These are phyloP conservation scores for Aspergillus sp. DNA, from an alignment of 2,329 filamentous ascomycete species.

Conservation along the genomic window DNA sequence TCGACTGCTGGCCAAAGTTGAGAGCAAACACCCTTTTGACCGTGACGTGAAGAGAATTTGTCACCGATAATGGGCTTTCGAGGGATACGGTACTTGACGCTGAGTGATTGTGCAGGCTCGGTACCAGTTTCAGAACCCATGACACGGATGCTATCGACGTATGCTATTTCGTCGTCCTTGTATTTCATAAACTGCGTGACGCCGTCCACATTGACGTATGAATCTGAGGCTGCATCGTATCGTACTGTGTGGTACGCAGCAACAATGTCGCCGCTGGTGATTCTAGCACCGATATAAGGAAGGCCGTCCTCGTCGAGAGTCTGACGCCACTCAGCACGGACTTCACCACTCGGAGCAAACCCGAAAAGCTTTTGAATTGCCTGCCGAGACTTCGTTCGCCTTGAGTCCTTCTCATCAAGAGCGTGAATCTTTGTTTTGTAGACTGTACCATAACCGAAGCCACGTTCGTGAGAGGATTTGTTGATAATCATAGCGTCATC, in stretches of 20 bases:
- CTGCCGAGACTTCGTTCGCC: constrained; percentile 64
- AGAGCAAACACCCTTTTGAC: constrained; percentile 94
- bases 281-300: constrained; percentile 73
- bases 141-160: constrained; percentile 88
- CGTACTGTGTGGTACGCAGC: constrained; percentile 89
- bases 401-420: constrained; percentile 73
- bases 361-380: constrained; percentile 82
- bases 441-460: constrained; percentile 92
- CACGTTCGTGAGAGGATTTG: constrained; percentile 92
- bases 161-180: constrained; percentile 86
- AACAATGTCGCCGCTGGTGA: constrained; percentile 79
- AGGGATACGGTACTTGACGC: constrained; percentile 89
- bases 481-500: constrained; percentile 99
- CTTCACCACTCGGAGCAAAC: constrained; percentile 74
- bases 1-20: constrained; percentile 93
- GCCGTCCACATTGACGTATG: constrained; percentile 81
- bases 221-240: constrained; percentile 67
- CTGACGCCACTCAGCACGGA: constrained; percentile 68
- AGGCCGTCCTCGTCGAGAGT: constrained; percentile 86
- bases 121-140: constrained; percentile 81
- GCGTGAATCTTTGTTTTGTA: constrained; percentile 96
- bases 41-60: constrained; percentile 98
- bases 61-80: constrained; percentile 92
- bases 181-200: constrained; percentile 88
- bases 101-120: constrained; percentile 83